phyloP scores from a whole-genome alignment of 2,329 filamentous ascomycete species.

The Monilinia fructigena region DNA sequence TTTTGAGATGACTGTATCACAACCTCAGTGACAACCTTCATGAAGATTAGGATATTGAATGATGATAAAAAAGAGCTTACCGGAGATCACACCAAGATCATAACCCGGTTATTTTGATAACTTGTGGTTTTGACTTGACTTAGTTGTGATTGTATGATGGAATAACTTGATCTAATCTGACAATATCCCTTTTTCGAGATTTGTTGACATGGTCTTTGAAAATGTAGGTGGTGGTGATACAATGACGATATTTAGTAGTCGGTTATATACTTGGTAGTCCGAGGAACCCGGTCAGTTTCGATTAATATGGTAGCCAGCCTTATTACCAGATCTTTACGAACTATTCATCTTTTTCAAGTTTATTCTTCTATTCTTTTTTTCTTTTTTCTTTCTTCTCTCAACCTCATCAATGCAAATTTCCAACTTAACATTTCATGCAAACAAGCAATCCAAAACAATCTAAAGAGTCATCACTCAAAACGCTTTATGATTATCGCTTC shows the following conservation, averaged over 20 bases:
- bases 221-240: background rate
- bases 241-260: background rate
- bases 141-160: conserved; percentile 22
- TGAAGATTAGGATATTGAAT: conserved; percentile 17
- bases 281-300: background rate
- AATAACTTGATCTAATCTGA: conserved; percentile 27
- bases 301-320: background rate
- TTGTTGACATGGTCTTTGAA: background rate
- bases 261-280: background rate
- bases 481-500: background rate
- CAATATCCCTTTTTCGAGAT: conserved; percentile 6
- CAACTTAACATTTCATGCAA: background rate
- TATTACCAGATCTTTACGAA: no score
- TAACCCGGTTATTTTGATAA: conserved; percentile 24
- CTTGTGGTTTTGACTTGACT: conserved; percentile 26
- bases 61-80: conserved; percentile 33
- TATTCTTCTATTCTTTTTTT: background rate
- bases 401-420: background rate
- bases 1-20: background rate
- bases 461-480: background rate
- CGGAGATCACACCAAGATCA: conserved; percentile 26
- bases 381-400: background rate
- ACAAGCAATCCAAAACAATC: background rate
- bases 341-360: no score
- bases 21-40: background rate